Conservation (phyloP, 2,329 filamentous ascomycete species). For the Colletotrichum spinosum region DNA sequence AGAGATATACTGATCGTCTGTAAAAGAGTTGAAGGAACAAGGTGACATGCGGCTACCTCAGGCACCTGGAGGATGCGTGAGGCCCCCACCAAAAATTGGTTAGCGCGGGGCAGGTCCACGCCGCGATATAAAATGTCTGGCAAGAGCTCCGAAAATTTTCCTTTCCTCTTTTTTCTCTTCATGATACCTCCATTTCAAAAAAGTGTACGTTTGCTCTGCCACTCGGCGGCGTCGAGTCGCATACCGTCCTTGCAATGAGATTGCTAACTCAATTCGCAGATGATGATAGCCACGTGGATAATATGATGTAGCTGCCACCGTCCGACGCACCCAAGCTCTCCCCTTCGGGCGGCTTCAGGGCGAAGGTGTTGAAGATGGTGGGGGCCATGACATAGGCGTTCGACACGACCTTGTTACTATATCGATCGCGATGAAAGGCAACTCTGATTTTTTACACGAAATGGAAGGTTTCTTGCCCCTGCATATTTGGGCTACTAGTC, state of each 20-base stretch:
- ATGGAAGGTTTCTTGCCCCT: constrained; percentile 33
- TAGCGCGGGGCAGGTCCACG: constrained; percentile 36
- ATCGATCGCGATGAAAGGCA: constrained; percentile 97
- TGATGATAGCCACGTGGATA: constrained; percentile 99
- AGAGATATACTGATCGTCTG: too few relatives aligned
- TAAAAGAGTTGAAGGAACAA: too few relatives aligned
- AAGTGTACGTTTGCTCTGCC: constrained; percentile 74
- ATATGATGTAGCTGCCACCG: constrained; percentile 83
- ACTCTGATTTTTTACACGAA: constrained; percentile 80
- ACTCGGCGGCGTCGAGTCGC: constrained; percentile 20
- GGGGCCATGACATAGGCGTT: constrained; percentile 96
- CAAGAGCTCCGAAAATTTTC: constrained; percentile 49
- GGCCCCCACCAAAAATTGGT: constrained; percentile 43
- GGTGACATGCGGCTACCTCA: constrained; percentile 18
- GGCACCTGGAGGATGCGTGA: constrained; percentile 34
- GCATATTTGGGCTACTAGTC: background rate
- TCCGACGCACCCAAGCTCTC: constrained; percentile 82
- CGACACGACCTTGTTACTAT: constrained; percentile 99
- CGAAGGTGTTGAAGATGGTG: constrained; percentile 74
- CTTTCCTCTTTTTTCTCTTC: constrained; percentile 68
- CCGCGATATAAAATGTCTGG: constrained; percentile 51
- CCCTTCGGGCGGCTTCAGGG: constrained; percentile 88
- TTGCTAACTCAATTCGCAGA: constrained; percentile 63
- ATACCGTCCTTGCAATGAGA: constrained; percentile 9
- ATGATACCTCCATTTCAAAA: constrained; percentile 99